These are phyloP conservation scores for Talaromyces pinophilus DNA, from an alignment of 2,329 filamentous ascomycete genomes.

Conservation along the genomic window DNA sequence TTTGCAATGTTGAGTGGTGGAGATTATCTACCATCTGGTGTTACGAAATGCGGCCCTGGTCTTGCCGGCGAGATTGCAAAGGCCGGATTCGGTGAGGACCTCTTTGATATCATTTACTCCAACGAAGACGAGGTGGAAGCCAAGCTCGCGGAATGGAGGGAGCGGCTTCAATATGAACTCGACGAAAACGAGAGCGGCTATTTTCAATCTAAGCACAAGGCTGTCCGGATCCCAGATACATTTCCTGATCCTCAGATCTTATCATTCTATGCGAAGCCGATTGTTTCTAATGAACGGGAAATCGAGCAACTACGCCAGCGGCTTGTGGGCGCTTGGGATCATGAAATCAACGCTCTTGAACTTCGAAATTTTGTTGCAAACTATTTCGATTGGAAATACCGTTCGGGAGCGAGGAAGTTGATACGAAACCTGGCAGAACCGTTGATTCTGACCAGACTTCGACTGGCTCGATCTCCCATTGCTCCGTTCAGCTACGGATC, in stretches of 20 bases:
- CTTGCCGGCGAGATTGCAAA: conserved; percentile 85
- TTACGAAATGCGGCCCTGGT: conserved; percentile 84
- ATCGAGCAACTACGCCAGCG: conserved; percentile 57
- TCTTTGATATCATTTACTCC: conserved; percentile 64
- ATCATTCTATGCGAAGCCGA: conserved; percentile 83
- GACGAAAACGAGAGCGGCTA: conserved; percentile 78
- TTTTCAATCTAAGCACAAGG: conserved; percentile 75
- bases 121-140: conserved; percentile 32
- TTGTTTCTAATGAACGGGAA: conserved; percentile 66
- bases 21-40: conserved; percentile 86
- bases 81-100: conserved; percentile 77
- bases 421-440: conserved; percentile 77
- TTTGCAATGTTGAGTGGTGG: conserved; percentile 94
- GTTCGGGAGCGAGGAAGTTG: conserved; percentile 79
- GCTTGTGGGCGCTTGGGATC: conserved; percentile 59
- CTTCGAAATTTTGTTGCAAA: conserved; percentile 74
- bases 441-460: conserved; percentile 65
- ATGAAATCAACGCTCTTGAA: conserved; percentile 63
- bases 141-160: conserved; percentile 66
- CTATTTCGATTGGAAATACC: conserved; percentile 82
- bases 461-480: conserved; percentile 40
- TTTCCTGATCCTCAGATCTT: conserved; percentile 81
- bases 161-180: conserved; percentile 71
- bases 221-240: conserved; percentile 71
- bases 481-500: conserved; percentile 33